These are phyloP conservation scores for Pholiota molesta DNA, from an alignment of 768 basidiomycete species.

Conservation along the genomic window DNA sequence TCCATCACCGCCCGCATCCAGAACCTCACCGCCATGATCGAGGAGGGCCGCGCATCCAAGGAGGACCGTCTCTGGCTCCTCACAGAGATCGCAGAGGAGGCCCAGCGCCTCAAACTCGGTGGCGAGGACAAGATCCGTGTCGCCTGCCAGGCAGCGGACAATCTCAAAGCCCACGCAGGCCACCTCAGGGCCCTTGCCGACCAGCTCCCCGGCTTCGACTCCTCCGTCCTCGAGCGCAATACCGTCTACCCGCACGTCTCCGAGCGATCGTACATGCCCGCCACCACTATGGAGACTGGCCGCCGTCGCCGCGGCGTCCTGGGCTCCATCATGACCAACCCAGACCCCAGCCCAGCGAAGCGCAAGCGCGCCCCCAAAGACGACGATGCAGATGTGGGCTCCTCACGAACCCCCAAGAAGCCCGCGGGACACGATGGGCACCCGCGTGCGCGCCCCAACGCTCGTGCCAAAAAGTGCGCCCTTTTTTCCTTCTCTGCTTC, in stretches of 20 bases:
- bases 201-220: slow-evolving; percentile 65
- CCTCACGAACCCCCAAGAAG: slow-evolving; percentile 64
- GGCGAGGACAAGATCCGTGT: slow-evolving; percentile 98
- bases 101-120: slow-evolving; percentile 85
- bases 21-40: slow-evolving; percentile 74
- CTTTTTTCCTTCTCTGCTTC: background rate
- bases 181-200: slow-evolving; percentile 68
- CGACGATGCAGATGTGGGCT: slow-evolving; percentile 59
- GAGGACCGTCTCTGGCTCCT: slow-evolving; percentile 86
- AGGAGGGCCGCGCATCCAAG: slow-evolving; percentile 57
- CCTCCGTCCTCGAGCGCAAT: slow-evolving; percentile 55
- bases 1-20: slow-evolving; percentile 82
- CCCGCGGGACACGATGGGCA: slow-evolving; percentile 51
- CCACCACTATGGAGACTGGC: slow-evolving; percentile 61
- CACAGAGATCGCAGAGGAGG: slow-evolving; percentile 93
- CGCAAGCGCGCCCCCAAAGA: slow-evolving; percentile 60
- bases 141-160: slow-evolving; percentile 89
- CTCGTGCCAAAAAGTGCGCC: slow-evolving; percentile 64
- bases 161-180: slow-evolving; percentile 64
- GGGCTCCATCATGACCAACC: slow-evolving; percentile 49
- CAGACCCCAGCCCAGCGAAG: slow-evolving; percentile 68
- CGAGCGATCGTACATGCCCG: slow-evolving; percentile 67
- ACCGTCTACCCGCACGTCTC: slow-evolving; percentile 81
- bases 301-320: slow-evolving; percentile 60
- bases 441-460: slow-evolving; percentile 53